Percentiles rank a stretch among this genome's conserved stretches.
Evolutionary conservation across 2,329 filamentous ascomycete species (phyloP).

Genomic region (Colletotrichum viniferum): DNA sequence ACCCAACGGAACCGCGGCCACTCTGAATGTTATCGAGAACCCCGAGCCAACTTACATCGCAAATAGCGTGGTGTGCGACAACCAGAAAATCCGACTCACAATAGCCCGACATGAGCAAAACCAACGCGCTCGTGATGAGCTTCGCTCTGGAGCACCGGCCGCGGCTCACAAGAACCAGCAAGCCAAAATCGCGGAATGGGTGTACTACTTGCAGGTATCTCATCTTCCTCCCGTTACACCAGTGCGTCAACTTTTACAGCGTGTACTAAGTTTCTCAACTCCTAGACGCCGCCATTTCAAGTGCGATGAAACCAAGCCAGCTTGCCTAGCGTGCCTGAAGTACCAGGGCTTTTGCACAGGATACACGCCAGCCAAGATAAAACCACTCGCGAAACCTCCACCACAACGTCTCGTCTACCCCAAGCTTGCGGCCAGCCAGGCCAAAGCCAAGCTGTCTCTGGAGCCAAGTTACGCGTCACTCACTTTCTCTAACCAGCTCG

Average conservation of each 20-base stretch:
- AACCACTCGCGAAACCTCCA: background rate
- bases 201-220: slow-evolving; percentile 11
- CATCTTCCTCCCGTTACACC: background rate
- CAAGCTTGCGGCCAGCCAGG: background rate
- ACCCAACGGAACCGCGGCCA: background rate
- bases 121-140: background rate
- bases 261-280: accelerated
- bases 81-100: background rate
- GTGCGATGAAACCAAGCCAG: slow-evolving; percentile 5
- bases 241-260: background rate
- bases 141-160: background rate
- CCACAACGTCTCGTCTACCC: background rate
- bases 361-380: background rate
- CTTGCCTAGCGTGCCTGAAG: slow-evolving; percentile 4
- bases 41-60: background rate
- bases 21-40: background rate
- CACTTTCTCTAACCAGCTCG: slow-evolving; percentile 1
- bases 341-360: background rate
- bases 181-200: background rate
- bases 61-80: background rate
- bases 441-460: background rate
- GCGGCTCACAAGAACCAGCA: background rate
- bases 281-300: background rate
- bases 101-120: background rate
- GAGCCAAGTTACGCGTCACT: background rate